Conservation (phyloP, 768 basidiomycete species). For the Termitomyces sp. region DNA sequence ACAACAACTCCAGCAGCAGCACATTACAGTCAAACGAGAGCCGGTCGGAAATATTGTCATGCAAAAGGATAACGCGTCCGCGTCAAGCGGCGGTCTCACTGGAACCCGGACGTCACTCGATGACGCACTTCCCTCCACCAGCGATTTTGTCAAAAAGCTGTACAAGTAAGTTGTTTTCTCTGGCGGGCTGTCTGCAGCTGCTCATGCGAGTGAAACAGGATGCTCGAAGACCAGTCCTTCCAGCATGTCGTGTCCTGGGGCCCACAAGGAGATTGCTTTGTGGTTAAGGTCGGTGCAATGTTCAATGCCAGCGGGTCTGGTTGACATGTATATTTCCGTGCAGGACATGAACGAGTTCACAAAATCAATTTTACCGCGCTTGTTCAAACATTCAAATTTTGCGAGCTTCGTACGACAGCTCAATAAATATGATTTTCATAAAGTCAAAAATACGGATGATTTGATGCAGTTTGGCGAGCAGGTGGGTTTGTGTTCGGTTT, state of each 20-base stretch:
- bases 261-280: slow-evolving; percentile 80
- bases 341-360: slow-evolving; percentile 95
- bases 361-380: slow-evolving; percentile 80
- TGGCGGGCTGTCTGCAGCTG: not conserved
- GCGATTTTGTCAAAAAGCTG: slow-evolving; percentile 92
- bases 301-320: not conserved
- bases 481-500: slow-evolving; percentile 26
- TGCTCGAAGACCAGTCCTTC: slow-evolving; percentile 81
- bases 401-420: slow-evolving; percentile 89
- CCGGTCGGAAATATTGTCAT: not conserved
- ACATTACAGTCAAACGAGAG: slow-evolving; percentile 21
- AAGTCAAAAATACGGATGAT: slow-evolving; percentile 88
- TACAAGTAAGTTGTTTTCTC: slow-evolving; percentile 62
- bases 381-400: slow-evolving; percentile 96
- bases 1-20: slow-evolving; percentile 14
- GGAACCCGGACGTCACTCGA: slow-evolving; percentile 30
- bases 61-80: slow-evolving; percentile 5
- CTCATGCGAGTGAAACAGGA: slow-evolving; percentile 38
- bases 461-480: slow-evolving; percentile 63
- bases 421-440: slow-evolving; percentile 97
- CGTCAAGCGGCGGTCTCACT: not conserved
- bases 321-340: not conserved
- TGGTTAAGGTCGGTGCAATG: slow-evolving; percentile 59
- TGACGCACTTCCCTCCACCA: slow-evolving; percentile 81
- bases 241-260: slow-evolving; percentile 79